A percentile compares a stretch with the other conserved stretches of the same genome.
These are phyloP conservation scores for Linanthus parryae DNA, from an alignment of 148 eudicot genomes.

Conservation along the genomic window DNA sequence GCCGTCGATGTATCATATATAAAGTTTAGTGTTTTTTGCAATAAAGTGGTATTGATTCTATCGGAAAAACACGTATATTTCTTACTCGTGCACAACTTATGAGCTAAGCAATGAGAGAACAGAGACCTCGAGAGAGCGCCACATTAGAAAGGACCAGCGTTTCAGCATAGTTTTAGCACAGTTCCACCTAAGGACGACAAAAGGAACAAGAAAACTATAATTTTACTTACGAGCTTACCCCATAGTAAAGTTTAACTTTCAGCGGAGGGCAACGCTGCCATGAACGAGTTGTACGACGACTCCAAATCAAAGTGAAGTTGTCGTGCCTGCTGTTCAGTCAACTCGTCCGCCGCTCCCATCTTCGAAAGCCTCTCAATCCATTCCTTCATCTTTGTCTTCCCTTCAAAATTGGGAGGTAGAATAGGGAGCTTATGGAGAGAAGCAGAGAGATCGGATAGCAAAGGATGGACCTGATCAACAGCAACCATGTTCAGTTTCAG, in stretches of 20 bases:
- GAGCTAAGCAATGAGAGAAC: no score
- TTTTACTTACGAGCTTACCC: constrained; percentile 33
- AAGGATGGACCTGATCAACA: constrained; percentile 79
- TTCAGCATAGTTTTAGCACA: no score
- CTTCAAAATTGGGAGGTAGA: constrained; percentile 69
- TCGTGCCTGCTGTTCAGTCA: constrained; percentile 76
- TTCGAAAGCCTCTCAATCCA: constrained; percentile 70
- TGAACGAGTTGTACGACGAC: constrained; percentile 88
- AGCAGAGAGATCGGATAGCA: constrained; percentile 54
- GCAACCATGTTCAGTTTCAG: constrained; percentile 71
- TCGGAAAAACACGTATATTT: no score
- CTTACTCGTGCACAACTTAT: no score
- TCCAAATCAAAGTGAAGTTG: constrained; percentile 94
- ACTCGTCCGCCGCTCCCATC: constrained; percentile 90
- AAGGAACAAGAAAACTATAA: no score
- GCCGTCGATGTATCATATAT: no score
- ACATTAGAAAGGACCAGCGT: no score
- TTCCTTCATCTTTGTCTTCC: constrained; percentile 74
- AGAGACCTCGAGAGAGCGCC: no score
- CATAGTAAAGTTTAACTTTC: constrained; percentile 42
- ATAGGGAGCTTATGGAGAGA: constrained; percentile 62
- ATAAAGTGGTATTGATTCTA: no score
- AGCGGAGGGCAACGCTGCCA: constrained; percentile 76
- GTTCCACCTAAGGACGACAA: no score
- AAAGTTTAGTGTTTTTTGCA: no score